A percentile compares a stretch with the other conserved stretches of the same genome.
Conservation (phyloP, 805 yeast species). For the Candida argentea region DNA sequence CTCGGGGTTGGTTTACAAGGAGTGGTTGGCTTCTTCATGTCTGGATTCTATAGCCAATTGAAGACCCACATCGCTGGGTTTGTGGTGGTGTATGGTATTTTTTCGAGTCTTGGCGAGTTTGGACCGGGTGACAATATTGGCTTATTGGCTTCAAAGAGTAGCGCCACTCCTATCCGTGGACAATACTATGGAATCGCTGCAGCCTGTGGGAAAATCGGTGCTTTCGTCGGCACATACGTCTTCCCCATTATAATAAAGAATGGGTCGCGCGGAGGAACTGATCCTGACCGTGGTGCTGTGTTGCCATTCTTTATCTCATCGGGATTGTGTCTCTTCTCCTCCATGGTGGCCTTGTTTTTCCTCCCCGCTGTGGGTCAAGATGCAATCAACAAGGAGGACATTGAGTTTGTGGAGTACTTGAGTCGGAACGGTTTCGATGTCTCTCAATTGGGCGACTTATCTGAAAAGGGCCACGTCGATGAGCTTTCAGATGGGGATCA, state of each 20-base stretch:
- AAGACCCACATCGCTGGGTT: constrained; percentile 62
- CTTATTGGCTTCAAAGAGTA: constrained; percentile 73
- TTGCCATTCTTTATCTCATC: constrained; percentile 81
- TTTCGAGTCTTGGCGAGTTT: constrained; percentile 80
- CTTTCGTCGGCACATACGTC: constrained; percentile 80
- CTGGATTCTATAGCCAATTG: constrained; percentile 52
- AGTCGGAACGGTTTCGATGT: constrained; percentile 61
- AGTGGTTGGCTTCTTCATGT: constrained; percentile 73
- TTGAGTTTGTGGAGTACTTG: constrained; percentile 57
- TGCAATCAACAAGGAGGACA: constrained; percentile 72
- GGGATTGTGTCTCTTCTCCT: constrained; percentile 65
- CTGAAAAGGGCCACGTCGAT: constrained; percentile 3
- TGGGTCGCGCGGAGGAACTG: constrained; percentile 39
- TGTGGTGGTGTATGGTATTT: constrained; percentile 82
- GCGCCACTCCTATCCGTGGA: constrained; percentile 83
- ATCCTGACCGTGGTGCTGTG: constrained; percentile 45
- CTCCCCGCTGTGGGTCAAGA: constrained; percentile 80
- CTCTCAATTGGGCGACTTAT: constrained; percentile 38
- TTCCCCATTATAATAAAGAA: constrained; percentile 71
- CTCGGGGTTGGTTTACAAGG: constrained; percentile 68
- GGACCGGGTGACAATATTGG: constrained; percentile 95
- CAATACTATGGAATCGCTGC: constrained; percentile 88
- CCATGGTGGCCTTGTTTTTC: constrained; percentile 54
- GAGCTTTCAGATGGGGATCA: background rate
- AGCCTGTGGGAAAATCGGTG: constrained; percentile 87